Evolutionary conservation across 2,329 filamentous ascomycete species (phyloP).

Genomic region (Aspergillus sojae): DNA sequence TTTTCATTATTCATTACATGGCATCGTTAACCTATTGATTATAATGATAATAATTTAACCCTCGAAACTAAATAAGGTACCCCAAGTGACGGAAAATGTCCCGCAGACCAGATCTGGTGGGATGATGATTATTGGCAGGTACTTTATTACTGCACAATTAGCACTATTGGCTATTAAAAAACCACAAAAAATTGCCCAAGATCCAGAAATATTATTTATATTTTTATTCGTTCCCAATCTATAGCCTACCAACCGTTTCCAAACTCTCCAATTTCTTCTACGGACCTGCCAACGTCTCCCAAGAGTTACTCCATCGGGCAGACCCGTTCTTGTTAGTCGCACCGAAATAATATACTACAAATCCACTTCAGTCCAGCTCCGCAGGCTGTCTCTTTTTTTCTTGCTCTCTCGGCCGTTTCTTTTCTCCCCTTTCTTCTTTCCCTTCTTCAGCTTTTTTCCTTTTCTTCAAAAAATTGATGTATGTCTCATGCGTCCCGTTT

Average conservation of each 20-base stretch:
- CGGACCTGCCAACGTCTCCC: constrained; percentile 6
- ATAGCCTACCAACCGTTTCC: background rate
- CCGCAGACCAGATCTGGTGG: constrained; percentile 10
- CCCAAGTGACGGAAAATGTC: constrained; percentile 8
- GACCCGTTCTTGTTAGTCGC: constrained; percentile 23
- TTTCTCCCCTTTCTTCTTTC: constrained; percentile 12
- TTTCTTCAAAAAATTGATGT: constrained; percentile 16
- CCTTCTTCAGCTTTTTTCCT: constrained; percentile 7
- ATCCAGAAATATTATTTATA: constrained; percentile 15
- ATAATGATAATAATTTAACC: constrained; percentile 5
- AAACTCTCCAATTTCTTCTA: constrained; percentile 5
- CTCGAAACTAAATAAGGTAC: constrained; percentile 7
- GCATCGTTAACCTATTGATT: background rate
- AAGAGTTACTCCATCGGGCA: constrained; percentile 19
- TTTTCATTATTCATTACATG: constrained; percentile 4
- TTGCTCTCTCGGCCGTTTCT: constrained; percentile 8
- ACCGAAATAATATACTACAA: constrained; percentile 21
- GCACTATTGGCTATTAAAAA: constrained; percentile 9
- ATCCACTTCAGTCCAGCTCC: constrained; percentile 24
- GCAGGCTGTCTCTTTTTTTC: constrained; percentile 18
- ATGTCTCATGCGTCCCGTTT: constrained; percentile 22
- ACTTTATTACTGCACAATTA: constrained; percentile 4
- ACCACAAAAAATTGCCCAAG: constrained; percentile 8
- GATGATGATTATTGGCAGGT: constrained; percentile 2
- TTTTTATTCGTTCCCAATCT: constrained; percentile 8